Conservation (phyloP, 805 yeast species). For the Candida sonorensis region DNA sequence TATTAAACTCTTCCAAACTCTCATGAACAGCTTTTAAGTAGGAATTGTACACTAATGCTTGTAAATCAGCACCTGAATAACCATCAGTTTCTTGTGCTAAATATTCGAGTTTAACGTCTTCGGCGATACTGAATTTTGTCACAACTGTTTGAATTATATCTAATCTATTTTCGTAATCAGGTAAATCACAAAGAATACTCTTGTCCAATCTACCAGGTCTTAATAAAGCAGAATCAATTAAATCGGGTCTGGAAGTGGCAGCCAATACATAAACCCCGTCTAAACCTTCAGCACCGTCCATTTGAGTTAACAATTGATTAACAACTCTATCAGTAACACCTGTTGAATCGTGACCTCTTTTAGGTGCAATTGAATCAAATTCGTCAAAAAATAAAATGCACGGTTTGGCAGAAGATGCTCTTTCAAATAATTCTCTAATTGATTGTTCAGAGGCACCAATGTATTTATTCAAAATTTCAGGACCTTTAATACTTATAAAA, state of each 20-base stretch:
- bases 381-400: constrained; percentile 92
- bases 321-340: constrained; percentile 98
- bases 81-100: constrained; percentile 64
- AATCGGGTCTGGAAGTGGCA: constrained; percentile 93
- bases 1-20: constrained; percentile 47
- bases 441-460: constrained; percentile 97
- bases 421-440: constrained; percentile 84
- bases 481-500: constrained; percentile 91
- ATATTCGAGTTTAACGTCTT: constrained; percentile 42
- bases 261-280: constrained; percentile 96
- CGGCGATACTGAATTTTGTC: constrained; percentile 52
- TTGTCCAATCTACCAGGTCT: constrained; percentile 97
- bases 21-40: constrained; percentile 80
- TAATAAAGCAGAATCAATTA: constrained; percentile 88
- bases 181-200: constrained; percentile 85
- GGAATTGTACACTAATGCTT: constrained; percentile 87
- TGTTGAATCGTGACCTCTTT: constrained; percentile 95
- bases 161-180: constrained; percentile 58
- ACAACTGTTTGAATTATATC: constrained; percentile 64
- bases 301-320: constrained; percentile 92
- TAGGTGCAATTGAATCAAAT: constrained; percentile 95
- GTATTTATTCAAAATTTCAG: constrained; percentile 89
- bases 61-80: constrained; percentile 91
- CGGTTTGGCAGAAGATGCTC: constrained; percentile 93
- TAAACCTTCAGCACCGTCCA: constrained; percentile 98